Evolutionary conservation across 257 asterid species (phyloP).

Genomic region (Petrea volubilis): DNA sequence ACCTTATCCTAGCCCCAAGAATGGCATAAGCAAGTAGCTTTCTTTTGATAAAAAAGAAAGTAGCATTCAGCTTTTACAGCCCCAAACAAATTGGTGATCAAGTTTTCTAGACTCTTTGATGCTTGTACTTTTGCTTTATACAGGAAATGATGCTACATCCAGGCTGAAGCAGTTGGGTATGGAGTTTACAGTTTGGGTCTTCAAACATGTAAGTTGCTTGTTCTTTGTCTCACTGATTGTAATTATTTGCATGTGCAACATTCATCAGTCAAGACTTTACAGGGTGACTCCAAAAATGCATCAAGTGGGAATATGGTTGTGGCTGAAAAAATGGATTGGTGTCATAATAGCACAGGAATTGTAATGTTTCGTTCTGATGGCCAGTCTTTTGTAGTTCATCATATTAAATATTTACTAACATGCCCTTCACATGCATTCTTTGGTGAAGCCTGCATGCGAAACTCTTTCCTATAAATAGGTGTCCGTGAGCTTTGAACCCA

Average conservation of each 20-base stretch:
- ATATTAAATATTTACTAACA: too few relatives aligned
- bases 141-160: conserved; percentile 86
- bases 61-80: not conserved
- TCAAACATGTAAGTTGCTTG: conserved; percentile 80
- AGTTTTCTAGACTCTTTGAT: conserved; percentile 10
- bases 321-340: not conserved
- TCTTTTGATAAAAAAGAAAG: not conserved
- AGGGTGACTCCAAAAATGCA: conserved; percentile 6
- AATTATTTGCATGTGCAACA: conserved; percentile 12
- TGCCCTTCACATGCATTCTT: too few relatives aligned
- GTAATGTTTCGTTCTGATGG: not conserved
- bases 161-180: conserved; percentile 96
- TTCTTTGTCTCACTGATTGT: conserved; percentile 5
- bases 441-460: too few relatives aligned
- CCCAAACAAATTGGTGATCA: not conserved
- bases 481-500: too few relatives aligned
- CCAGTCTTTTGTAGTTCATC: too few relatives aligned
- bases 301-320: not conserved
- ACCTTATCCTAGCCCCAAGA: not conserved
- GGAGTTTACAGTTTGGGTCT: conserved; percentile 99
- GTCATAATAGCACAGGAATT: not conserved
- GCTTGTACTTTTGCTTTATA: conserved; percentile 28
- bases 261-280: conserved; percentile 14
- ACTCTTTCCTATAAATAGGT: too few relatives aligned
- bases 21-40: conserved; percentile 8